Evolutionary conservation across 164 flowering plant genomes (phyloP).

Genomic region (Echeveria elegans): DNA sequence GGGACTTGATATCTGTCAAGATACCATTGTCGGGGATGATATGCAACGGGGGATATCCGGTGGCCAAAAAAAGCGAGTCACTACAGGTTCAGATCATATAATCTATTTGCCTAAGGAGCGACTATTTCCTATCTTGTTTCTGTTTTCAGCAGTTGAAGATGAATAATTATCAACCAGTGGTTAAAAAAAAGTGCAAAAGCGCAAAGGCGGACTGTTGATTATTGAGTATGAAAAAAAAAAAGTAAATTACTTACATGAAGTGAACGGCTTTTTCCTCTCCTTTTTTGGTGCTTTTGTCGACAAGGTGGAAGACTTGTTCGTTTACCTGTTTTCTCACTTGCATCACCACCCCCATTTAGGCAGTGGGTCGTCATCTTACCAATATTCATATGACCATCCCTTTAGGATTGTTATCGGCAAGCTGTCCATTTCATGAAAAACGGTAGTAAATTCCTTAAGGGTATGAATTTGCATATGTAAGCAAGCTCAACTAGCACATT

Average conservation of each 20-base stretch:
- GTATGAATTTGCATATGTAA: neutral
- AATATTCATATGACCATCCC: neutral
- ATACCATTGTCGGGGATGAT: constrained; percentile 85
- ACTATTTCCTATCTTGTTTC: neutral
- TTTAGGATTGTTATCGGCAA: neutral
- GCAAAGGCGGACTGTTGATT: neutral
- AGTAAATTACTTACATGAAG: neutral
- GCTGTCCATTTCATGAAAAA: neutral
- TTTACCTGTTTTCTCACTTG: neutral
- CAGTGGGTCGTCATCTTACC: neutral
- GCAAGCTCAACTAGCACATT: too few species aligned
- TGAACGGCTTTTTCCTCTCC: neutral
- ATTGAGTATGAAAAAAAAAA: neutral
- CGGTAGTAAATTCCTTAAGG: neutral
- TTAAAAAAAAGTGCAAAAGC: neutral
- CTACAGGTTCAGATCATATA: constrained; percentile 55
- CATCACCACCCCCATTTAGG: neutral
- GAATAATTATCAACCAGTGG: neutral
- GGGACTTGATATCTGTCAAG: constrained; percentile 86
- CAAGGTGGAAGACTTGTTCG: neutral
- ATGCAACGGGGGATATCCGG: constrained; percentile 94
- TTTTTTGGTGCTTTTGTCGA: neutral
- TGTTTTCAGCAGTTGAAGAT: neutral
- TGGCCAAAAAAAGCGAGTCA: constrained; percentile 87
- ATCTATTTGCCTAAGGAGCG: neutral